phyloP scores from a whole-genome alignment of 169 alveolate genomes.

The Babesia bovis region DNA sequence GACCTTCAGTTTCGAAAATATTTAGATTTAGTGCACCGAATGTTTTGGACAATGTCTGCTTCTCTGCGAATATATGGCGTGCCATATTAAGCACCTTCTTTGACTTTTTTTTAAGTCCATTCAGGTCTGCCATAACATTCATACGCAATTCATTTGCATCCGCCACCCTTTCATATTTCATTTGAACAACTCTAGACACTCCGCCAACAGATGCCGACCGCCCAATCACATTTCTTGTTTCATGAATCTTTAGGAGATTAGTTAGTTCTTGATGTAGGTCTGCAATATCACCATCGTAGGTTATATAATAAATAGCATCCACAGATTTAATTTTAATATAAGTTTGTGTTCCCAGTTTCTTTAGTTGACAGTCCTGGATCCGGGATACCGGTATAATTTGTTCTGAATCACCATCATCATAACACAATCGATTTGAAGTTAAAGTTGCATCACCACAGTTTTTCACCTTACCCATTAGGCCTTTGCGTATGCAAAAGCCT shows the following conservation, averaged over 20 bases:
- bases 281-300: slow-evolving; percentile 22
- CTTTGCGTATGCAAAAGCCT: slow-evolving; percentile 18
- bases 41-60: slow-evolving; percentile 6
- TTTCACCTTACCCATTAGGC: slow-evolving; percentile 23
- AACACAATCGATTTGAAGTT: slow-evolving; percentile 32
- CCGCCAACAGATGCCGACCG: slow-evolving; percentile 34
- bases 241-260: slow-evolving; percentile 20
- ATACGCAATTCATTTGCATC: slow-evolving; percentile 2
- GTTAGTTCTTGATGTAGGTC: slow-evolving; percentile 17
- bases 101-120: slow-evolving; percentile 26
- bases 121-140: slow-evolving; percentile 34
- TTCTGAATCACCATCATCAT: background rate
- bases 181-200: slow-evolving; percentile 24
- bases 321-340: slow-evolving; percentile 24
- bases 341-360: slow-evolving; percentile 4
- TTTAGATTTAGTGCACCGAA: slow-evolving; percentile 9
- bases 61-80: background rate
- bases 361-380: slow-evolving; percentile 19
- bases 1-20: background rate
- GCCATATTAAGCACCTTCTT: slow-evolving; percentile 18
- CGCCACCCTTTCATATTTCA: slow-evolving; percentile 36
- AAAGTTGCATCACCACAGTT: slow-evolving; percentile 26
- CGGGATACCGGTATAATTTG: slow-evolving; percentile 11
- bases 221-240: slow-evolving; percentile 5
- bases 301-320: slow-evolving; percentile 11